phyloP scores from a whole-genome alignment of 257 asterid genomes.

The Solanum okadae region DNA sequence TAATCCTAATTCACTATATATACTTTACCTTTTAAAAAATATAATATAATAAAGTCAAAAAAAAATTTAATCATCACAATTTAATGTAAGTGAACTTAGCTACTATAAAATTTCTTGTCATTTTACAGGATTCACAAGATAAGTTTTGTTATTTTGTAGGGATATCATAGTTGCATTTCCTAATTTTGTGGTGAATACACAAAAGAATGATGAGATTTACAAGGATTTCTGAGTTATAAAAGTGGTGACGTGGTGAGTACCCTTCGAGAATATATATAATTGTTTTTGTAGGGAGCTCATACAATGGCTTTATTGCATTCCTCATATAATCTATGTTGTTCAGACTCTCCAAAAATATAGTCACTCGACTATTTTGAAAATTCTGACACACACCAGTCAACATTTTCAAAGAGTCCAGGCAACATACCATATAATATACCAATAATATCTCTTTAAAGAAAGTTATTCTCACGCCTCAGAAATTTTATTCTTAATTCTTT shows the following conservation, averaged over 20 bases:
- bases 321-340: neutral
- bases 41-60: neutral
- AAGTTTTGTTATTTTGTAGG: conserved; percentile 7
- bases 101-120: neutral
- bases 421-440: too few species aligned
- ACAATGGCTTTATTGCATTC: neutral
- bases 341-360: too few species aligned
- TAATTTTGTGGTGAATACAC: conserved; percentile 11
- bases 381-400: too few species aligned
- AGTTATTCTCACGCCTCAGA: neutral
- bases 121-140: too few species aligned
- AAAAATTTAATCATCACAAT: neutral
- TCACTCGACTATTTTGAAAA: too few species aligned
- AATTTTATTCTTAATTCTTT: neutral
- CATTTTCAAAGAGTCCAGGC: too few species aligned
- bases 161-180: conserved; percentile 25
- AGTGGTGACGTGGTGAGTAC: neutral
- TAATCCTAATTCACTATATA: neutral
- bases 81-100: neutral
- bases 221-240: neutral
- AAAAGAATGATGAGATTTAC: conserved; percentile 7
- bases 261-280: neutral
- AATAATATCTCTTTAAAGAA: neutral
- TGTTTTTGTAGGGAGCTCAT: too few species aligned
- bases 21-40: neutral